Percentiles rank a stretch among this genome's conserved stretches.
Conservation (phyloP, 2,329 filamentous ascomycete species). For the Westerdykella ornata region DNA sequence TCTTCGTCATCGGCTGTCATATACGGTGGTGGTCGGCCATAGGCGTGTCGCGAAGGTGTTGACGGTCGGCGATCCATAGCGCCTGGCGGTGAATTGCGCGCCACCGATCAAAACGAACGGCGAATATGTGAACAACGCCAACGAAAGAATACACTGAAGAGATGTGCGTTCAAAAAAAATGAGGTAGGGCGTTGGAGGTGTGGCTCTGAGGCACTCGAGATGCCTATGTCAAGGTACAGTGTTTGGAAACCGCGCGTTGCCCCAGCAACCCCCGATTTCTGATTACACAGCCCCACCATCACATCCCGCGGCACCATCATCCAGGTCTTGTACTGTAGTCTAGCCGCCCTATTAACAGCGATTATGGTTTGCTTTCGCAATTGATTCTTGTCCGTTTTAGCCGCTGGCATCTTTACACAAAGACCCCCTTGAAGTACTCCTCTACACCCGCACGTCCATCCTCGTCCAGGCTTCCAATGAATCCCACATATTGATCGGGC, state of each 20-base stretch:
- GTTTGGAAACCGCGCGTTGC: no score
- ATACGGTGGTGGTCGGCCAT: conserved; percentile 42
- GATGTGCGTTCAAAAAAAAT: neutral
- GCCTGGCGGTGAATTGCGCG: conserved; percentile 6
- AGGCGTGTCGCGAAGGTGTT: conserved; percentile 27
- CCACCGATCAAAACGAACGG: neutral
- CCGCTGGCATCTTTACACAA: conserved; percentile 5
- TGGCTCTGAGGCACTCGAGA: no score
- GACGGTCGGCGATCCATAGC: conserved; percentile 29
- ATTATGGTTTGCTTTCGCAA: no score
- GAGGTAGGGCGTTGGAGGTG: no score
- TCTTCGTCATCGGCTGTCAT: conserved; percentile 35
- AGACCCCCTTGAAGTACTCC: conserved; percentile 26
- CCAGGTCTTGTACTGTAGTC: no score
- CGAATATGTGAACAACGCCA: neutral
- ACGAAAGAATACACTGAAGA: neutral
- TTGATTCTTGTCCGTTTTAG: no score
- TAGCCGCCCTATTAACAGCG: no score
- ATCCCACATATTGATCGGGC: conserved; percentile 61
- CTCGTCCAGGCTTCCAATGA: conserved; percentile 36
- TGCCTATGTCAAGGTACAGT: no score
- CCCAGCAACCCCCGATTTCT: no score
- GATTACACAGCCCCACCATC: no score
- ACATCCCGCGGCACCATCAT: no score
- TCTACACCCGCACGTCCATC: conserved; percentile 26